A percentile compares a stretch with the other conserved stretches of the same genome.
These are phyloP conservation scores for Colletotrichum sublineola DNA, from an alignment of 2,329 filamentous ascomycete genomes.

Conservation along the genomic window DNA sequence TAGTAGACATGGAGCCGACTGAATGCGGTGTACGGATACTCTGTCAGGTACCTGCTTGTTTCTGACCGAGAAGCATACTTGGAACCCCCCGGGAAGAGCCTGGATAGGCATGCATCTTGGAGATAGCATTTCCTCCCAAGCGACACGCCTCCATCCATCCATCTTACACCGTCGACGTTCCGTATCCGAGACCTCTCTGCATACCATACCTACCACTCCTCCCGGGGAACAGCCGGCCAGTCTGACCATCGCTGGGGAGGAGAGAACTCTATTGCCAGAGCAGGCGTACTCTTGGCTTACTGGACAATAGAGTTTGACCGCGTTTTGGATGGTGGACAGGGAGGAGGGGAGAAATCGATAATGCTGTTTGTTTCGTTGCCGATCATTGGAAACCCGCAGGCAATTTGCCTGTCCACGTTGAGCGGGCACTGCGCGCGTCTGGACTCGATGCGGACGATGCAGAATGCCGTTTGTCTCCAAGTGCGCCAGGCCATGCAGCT, in stretches of 20 bases:
- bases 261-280: constrained; percentile 3
- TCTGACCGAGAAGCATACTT: neutral
- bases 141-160: neutral
- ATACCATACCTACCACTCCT: too few species aligned
- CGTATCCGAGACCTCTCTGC: neutral
- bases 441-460: neutral
- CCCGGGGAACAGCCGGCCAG: neutral
- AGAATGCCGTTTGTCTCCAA: neutral
- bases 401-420: neutral
- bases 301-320: constrained; percentile 18
- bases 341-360: neutral
- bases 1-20: neutral
- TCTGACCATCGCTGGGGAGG: too few species aligned
- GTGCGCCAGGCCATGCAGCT: neutral
- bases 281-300: neutral
- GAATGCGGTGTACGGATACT: neutral
- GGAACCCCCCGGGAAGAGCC: neutral
- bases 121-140: neutral
- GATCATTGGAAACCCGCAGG: constrained; percentile 9
- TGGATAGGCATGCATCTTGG: neutral
- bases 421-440: neutral
- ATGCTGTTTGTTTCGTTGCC: neutral
- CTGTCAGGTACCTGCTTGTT: neutral
- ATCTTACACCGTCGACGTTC: neutral
- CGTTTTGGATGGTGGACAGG: constrained; percentile 8